Evolutionary conservation across 2,329 filamentous ascomycete species (phyloP).

Genomic region (Aspergillus sojae): DNA sequence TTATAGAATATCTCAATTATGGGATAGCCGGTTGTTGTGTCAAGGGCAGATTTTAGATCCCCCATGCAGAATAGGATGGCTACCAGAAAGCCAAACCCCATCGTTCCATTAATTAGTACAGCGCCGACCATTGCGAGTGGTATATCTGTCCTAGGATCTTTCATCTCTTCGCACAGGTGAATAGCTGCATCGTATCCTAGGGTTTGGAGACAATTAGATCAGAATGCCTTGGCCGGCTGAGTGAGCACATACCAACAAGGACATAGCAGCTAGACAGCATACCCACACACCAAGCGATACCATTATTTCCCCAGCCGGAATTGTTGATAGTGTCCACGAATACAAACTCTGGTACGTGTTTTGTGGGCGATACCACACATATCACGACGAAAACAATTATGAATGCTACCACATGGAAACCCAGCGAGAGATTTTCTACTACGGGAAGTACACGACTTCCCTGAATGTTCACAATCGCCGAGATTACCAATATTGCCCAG

Average conservation of each 20-base stretch:
- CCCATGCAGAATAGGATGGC: conserved; percentile 27
- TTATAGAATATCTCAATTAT: conserved; percentile 46
- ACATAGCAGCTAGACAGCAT: conserved; percentile 16
- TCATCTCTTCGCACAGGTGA: conserved; percentile 14
- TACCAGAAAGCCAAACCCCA: conserved; percentile 23
- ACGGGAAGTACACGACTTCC: conserved; percentile 5
- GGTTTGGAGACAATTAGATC: no score
- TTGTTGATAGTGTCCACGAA: conserved; percentile 12
- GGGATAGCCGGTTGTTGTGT: conserved; percentile 44
- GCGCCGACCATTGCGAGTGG: conserved; percentile 7
- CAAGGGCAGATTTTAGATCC: conserved; percentile 29
- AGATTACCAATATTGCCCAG: conserved; percentile 9
- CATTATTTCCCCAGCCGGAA: conserved; percentile 15
- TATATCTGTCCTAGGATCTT: background rate
- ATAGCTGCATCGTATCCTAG: conserved; percentile 20
- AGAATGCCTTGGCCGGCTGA: no score
- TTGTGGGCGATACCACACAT: conserved; percentile 2
- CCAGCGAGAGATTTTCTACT: background rate
- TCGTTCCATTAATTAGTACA: conserved; percentile 37
- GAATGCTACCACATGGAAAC: conserved; percentile 11
- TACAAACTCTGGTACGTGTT: conserved; percentile 7
- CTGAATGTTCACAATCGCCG: conserved; percentile 8
- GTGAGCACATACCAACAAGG: background rate
- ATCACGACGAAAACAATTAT: conserved; percentile 1
- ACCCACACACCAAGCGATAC: conserved; percentile 16